phyloP scores from a whole-genome alignment of 805 yeast species.

The Suhomyces sp. region DNA sequence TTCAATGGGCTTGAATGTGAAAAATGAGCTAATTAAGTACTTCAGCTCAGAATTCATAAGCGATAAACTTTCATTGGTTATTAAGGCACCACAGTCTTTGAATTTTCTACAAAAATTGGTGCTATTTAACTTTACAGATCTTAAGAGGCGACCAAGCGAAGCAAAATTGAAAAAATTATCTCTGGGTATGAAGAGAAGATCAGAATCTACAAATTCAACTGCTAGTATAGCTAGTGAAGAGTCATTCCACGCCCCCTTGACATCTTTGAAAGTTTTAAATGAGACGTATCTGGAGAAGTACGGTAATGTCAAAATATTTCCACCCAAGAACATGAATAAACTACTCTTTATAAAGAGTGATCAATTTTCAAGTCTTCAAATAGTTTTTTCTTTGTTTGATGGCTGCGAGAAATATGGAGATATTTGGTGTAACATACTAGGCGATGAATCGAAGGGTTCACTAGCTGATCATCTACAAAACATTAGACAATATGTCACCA shows the following conservation, averaged over 20 bases:
- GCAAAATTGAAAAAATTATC: not conserved
- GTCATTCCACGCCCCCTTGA: too few species aligned
- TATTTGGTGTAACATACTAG: slow-evolving; percentile 58
- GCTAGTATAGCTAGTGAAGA: not conserved
- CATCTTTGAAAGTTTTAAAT: too few species aligned
- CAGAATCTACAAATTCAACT: not conserved
- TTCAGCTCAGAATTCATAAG: slow-evolving; percentile 44
- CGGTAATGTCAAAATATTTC: not conserved
- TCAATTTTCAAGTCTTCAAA: slow-evolving; percentile 27
- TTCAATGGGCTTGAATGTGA: slow-evolving; percentile 34
- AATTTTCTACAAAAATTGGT: slow-evolving; percentile 56
- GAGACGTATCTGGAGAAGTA: too few species aligned
- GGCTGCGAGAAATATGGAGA: too few species aligned
- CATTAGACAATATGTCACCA: slow-evolving; percentile 31
- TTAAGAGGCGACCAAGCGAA: slow-evolving; percentile 12
- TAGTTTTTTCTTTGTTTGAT: slow-evolving; percentile 42
- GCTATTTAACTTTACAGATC: slow-evolving; percentile 38
- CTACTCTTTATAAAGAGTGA: slow-evolving; percentile 5
- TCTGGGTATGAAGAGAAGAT: not conserved
- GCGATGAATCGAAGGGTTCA: slow-evolving; percentile 59
- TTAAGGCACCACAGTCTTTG: slow-evolving; percentile 67
- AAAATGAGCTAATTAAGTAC: slow-evolving; percentile 35
- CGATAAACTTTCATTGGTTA: slow-evolving; percentile 54
- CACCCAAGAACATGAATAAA: slow-evolving; percentile 2
- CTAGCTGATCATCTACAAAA: slow-evolving; percentile 41